Conservation (phyloP, 2,329 filamentous ascomycete genomes). For the Magnaporthiopsis incrustans region DNA sequence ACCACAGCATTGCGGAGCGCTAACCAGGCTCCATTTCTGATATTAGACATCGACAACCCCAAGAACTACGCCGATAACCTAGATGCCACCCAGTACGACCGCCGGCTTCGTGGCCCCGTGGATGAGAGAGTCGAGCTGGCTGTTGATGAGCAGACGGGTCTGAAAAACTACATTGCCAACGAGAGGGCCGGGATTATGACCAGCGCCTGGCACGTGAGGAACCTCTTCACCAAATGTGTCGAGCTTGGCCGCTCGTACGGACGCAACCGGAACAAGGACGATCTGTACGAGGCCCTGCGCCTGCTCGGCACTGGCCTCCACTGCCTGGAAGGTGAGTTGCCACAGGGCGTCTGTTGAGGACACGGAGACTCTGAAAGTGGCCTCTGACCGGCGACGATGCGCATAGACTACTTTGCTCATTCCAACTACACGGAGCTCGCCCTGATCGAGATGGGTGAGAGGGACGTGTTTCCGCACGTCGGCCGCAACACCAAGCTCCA, state of each 20-base stretch:
- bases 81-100: conserved; percentile 77
- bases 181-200: conserved; percentile 73
- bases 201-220: conserved; percentile 68
- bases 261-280: conserved; percentile 57
- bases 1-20: neutral
- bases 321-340: conserved; percentile 62
- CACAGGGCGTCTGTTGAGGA: neutral
- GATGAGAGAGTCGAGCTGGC: conserved; percentile 71
- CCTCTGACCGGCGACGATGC: neutral
- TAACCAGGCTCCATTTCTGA: conserved; percentile 7
- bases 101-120: conserved; percentile 71
- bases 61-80: conserved; percentile 84
- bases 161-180: conserved; percentile 95
- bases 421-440: conserved; percentile 89
- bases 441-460: conserved; percentile 78
- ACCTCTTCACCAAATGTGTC: conserved; percentile 66
- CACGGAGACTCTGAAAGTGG: neutral
- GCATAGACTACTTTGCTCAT: conserved; percentile 75
- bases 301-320: conserved; percentile 83
- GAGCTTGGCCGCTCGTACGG: conserved; percentile 71
- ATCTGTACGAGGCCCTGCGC: conserved; percentile 79
- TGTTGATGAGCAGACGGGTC: conserved; percentile 65
- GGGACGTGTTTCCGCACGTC: conserved; percentile 77
- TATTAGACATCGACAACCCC: conserved; percentile 58
- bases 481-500: conserved; percentile 65